Conservation (phyloP, 805 yeast species). For the Wickerhamia fluorescens region DNA sequence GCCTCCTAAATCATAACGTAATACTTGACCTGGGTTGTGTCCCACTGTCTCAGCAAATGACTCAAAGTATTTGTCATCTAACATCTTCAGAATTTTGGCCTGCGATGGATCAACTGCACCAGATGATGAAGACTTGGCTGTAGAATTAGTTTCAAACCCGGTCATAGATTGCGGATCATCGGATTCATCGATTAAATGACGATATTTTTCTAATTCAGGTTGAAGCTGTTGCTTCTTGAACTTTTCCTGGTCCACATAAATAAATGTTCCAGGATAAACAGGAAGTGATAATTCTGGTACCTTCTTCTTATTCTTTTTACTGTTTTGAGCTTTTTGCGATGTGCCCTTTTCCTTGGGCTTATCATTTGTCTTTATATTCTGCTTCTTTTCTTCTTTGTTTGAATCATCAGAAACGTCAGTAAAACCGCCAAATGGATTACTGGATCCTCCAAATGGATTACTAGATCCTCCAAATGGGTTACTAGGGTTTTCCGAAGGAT, state of each 20-base stretch:
- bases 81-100: conserved; percentile 39
- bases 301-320: too few relatives aligned
- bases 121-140: conserved; percentile 14
- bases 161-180: too few relatives aligned
- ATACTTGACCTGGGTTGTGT: conserved; percentile 79
- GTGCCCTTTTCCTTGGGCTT: conserved; percentile 1
- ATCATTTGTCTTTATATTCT: conserved; percentile 14
- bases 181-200: conserved; percentile 39
- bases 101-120: conserved; percentile 12
- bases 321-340: conserved; percentile 7
- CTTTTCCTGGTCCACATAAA: conserved; percentile 68
- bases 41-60: conserved; percentile 68
- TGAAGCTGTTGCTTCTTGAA: conserved; percentile 47
- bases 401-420: conserved; percentile 4
- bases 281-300: conserved; percentile 23
- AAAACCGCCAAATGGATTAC: conserved; percentile 3
- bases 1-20: conserved; percentile 79
- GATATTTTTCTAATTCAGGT: conserved; percentile 43
- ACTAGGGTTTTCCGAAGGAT: conserved; percentile 3
- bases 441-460: conserved; percentile 4
- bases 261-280: conserved; percentile 55
- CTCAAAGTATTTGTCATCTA: conserved; percentile 75
- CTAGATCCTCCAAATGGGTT: conserved; percentile 12
- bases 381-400: not conserved
- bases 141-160: conserved; percentile 36